Base-by-base conservation (phyloP, 2,329 filamentous ascomycete genomes). In the Trichocomaceae sp. region DNA sequence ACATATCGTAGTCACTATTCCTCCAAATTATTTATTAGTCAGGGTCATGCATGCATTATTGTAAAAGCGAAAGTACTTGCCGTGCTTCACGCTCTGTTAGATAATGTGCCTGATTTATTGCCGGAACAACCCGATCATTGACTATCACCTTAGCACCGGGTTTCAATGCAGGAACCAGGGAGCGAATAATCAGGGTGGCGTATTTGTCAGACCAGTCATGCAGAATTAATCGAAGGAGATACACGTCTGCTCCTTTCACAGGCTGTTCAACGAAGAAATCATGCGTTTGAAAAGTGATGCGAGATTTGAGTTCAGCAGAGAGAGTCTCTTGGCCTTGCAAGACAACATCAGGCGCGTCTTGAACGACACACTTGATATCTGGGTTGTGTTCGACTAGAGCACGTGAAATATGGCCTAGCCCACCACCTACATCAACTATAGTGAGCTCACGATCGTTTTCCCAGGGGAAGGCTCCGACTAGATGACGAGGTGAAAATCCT, bases 371-470 rank as follows among this genome's bases (percentile, higher is more conserved):
- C 23, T 59, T 66, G 41, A 79, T 68, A 33, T 73, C 64, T 3
- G 75, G 71, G 62, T 72, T 75, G 37, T 70, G 63, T 20, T 68
- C 63, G 6, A 75, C 75, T 3, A 78, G 64, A 4, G 70, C 66
- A 26, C 8, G 22, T 1, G 35, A 29, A n/a, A 39, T 10, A 39
- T 48, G 10, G 6, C 41, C 56, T 13, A 51, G 48, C 13, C 52
- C 54, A 20, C 56, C 56, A 66, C 73, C 71, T 55, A 75, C 71
- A 64, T 75, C 73, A n/a, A 75, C 68, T 7, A 75, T 66, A 4
- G 62, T 71, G 17, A 63, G 62, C 15, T 42, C 7, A 33, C 70
- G 44, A 31, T 47, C 46, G 19, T 44, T 49, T 35, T 46, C 47
- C 15, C 39, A 54, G 6, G 50, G 50, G 47, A 57, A 57, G 37